phyloP scores from a whole-genome alignment of 2,329 filamentous ascomycete species.

The Cercospora sp. region DNA sequence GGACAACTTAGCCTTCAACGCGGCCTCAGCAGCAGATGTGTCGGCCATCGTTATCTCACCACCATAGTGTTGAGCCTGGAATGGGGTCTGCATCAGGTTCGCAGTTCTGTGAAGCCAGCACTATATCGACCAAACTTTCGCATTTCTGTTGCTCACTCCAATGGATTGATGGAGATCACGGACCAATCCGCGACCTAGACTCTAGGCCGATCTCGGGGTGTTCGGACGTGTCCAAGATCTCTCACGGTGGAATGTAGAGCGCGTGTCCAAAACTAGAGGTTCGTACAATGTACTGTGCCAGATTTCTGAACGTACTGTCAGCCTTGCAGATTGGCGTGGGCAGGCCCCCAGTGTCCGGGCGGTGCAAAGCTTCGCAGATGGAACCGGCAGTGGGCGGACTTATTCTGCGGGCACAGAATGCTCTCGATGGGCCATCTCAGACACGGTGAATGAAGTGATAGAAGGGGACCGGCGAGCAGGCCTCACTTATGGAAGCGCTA shows the following conservation, averaged over 20 bases:
- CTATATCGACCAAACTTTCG: conserved; percentile 13
- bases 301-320: conserved; percentile 9
- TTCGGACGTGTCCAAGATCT: not conserved
- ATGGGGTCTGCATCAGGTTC: not conserved
- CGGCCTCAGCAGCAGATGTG: conserved; percentile 33
- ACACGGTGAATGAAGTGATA: not conserved
- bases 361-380: conserved; percentile 16
- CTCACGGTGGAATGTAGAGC: not conserved
- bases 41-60: conserved; percentile 20
- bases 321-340: conserved; percentile 14
- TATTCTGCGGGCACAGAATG: conserved; percentile 18
- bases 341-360: conserved; percentile 2
- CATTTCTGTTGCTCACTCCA: not conserved
- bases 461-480: conserved; percentile 14
- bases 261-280: conserved; percentile 7
- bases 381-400: conserved; percentile 8
- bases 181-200: not conserved
- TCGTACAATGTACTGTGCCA: not conserved
- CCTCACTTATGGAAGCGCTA: conserved; percentile 13
- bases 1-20: conserved; percentile 35
- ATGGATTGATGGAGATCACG: not conserved
- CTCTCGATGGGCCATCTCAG: not conserved
- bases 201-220: not conserved
- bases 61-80: not conserved
- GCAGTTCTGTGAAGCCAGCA: not conserved